Base-by-base conservation (phyloP, 768 basidiomycete genomes). In the Lentinula edodes region DNA sequence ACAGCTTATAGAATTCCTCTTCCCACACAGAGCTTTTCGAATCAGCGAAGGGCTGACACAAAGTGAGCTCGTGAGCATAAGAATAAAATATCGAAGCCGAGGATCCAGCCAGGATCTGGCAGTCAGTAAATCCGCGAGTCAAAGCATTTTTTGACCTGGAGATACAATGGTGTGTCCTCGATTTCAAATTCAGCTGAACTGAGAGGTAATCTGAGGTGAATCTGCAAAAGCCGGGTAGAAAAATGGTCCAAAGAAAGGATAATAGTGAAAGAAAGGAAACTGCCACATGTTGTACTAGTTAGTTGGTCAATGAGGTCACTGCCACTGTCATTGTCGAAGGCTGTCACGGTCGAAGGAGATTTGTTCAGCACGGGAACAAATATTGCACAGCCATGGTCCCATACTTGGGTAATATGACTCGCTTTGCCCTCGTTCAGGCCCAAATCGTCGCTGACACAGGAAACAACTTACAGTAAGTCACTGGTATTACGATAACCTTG, bases 11-110 rank as follows among this genome's bases (percentile, higher is more conserved):
- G 42, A 82, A 85, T 65, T 91, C 84, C 60, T 86, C 75, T 61
- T 92, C 87, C 2, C 1, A 20, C 1, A 20, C 13, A 23, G 59
- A 76, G 72, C 6, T 60, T n/a, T 60, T 60, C 6, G 69, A 59
- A 38, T 79, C 74, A 16, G 71, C 68, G 57, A 93, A 81, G 9
- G 78, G 75, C 36, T 69, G 67, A 68, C 85, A 87, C n/a, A 88
- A 65, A 65, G 83, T 78, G 1, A 86, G 75, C 67, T 92, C 91
- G 6, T 91, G 81, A 5, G 90, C 88, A 69, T 93, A 93, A 0
- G 88, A 85, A 70, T 86, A 92, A 78, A 91, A 94, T 55, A 94
- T 93, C 43, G 90, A 93, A 8, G 84, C 82, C 0, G 84, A 82
- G 1, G 83, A 67, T 66, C 92, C 86, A 68, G 93, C 0, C 83